phyloP scores from a whole-genome alignment of 2,329 filamentous ascomycete species.

The Aspergillus versicolor region DNA sequence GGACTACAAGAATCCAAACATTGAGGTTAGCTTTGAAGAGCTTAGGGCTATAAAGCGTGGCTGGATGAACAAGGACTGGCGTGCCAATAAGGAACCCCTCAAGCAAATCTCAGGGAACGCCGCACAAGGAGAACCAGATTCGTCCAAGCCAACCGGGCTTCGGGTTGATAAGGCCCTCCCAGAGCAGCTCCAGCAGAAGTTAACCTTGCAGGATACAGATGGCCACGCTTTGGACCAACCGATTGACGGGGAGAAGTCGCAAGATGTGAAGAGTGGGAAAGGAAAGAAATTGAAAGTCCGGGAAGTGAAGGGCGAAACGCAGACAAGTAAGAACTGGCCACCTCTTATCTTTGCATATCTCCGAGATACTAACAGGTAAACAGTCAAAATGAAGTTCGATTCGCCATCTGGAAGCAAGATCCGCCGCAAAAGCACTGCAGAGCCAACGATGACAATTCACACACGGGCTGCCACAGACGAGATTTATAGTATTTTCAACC shows the following conservation, averaged over 20 bases:
- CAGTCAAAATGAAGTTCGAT: slow-evolving; percentile 90
- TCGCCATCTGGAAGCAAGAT: slow-evolving; percentile 85
- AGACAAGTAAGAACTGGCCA: slow-evolving; percentile 67
- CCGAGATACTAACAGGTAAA: background rate
- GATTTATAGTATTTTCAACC: slow-evolving; percentile 96
- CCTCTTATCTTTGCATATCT: background rate
- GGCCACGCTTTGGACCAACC: slow-evolving; percentile 15
- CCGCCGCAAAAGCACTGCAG: slow-evolving; percentile 70
- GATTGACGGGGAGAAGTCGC: slow-evolving; percentile 21
- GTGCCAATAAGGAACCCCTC: slow-evolving; percentile 51
- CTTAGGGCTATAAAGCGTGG: slow-evolving; percentile 76
- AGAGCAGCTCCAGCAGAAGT: slow-evolving; percentile 32
- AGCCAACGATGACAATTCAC: slow-evolving; percentile 98
- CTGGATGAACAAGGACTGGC: slow-evolving; percentile 58
- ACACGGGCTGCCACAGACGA: slow-evolving; percentile 94
- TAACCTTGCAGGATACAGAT: slow-evolving; percentile 26
- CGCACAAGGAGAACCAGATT: slow-evolving; percentile 19
- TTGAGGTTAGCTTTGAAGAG: slow-evolving; percentile 89
- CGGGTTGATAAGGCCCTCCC: slow-evolving; percentile 26
- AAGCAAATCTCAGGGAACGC: slow-evolving; percentile 50
- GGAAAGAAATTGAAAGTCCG: slow-evolving; percentile 74
- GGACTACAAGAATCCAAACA: slow-evolving; percentile 65
- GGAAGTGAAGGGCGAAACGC: slow-evolving; percentile 81
- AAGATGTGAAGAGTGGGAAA: slow-evolving; percentile 40
- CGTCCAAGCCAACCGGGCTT: slow-evolving; percentile 18